A percentile compares a stretch with the other conserved stretches of the same genome.
Evolutionary conservation across 768 basidiomycete genomes (phyloP).

Genomic region (Nevesoporus exiguus): DNA sequence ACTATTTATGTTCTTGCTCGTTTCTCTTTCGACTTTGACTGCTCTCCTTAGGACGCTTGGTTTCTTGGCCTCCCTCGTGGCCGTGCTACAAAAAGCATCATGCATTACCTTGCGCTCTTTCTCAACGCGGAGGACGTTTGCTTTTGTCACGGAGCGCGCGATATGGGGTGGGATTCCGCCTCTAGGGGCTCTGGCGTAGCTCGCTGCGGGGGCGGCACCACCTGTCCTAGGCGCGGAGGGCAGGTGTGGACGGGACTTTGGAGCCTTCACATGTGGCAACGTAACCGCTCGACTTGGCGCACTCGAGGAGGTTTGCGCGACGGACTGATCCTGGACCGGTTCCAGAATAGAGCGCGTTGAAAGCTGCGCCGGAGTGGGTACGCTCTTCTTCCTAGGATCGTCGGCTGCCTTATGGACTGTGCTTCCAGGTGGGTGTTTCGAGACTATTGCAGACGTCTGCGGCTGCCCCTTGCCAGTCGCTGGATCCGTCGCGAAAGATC

Average conservation of each 20-base stretch:
- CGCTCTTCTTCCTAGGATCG: not conserved
- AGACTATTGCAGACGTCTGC: not conserved
- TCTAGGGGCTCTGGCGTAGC: slow-evolving; percentile 21
- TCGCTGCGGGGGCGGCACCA: not conserved
- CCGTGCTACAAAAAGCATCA: slow-evolving; percentile 8
- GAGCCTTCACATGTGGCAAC: not conserved
- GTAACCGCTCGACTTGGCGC: not conserved
- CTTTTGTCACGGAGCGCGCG: slow-evolving; percentile 31
- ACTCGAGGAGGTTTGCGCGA: not conserved
- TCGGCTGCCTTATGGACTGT: not conserved
- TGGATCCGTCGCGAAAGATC: not conserved
- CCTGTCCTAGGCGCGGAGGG: not conserved
- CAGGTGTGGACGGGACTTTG: slow-evolving; percentile 2
- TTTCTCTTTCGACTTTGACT: not conserved
- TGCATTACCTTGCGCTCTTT: slow-evolving; percentile 22
- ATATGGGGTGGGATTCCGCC: slow-evolving; percentile 32
- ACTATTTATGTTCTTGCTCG: not conserved
- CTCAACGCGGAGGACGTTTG: slow-evolving; percentile 23
- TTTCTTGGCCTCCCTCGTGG: slow-evolving; percentile 10
- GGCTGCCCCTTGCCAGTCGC: not conserved
- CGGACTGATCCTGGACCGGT: not conserved
- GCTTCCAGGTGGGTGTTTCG: not conserved
- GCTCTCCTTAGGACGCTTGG: slow-evolving; percentile 27
- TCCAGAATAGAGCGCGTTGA: slow-evolving; percentile 4
- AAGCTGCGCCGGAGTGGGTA: not conserved